Base-by-base conservation (phyloP, 2,329 filamentous ascomycete genomes). In the Fusarium hostae region DNA sequence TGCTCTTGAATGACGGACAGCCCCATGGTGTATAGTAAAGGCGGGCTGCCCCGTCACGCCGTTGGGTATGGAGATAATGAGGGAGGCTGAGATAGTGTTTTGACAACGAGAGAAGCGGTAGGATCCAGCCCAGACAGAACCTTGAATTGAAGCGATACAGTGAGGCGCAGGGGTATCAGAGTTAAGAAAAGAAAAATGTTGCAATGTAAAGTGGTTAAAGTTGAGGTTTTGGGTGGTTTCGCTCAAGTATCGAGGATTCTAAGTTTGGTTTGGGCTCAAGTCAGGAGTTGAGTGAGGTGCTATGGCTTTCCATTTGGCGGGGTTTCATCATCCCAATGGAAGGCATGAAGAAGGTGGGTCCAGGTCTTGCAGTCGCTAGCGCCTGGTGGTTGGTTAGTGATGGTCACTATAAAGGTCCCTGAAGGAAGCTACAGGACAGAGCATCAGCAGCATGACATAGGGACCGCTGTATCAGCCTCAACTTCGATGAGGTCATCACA, bases 1-100 rank as follows among this genome's bases (percentile, higher is more conserved):
- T 97, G 94, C 78, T 94, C 90, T 79, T 94, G 90, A 79, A 97
- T 92, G 77, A 95, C 89, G 73, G 94, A 97, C 82, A 92, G 86
- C 77, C 90, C 92, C 94, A 97, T 97, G 77, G 82, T 90, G 86
- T 82, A 81, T 80, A 59, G 48, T 62, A 54, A 56, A 66, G 70
- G 72, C 70, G 73, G 73, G 70, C 76, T 75, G 72, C 70, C 74
- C 70, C 61, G 74, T 76, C 74, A 76, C 56, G 65, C 62, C 47
- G 67, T 63, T 72, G 60, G 60, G 64, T 67, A 55, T 54, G 61
- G 55, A 68, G 56, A 55, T 40, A 48, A 50, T 45, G 51, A 60
- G 57, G 30, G 40, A 51, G 44, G 54, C 24, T 35, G 59, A 37
- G 45, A 44, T 62, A 40, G 52, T 34, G 26, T 34, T 24, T 24